phyloP scores from a whole-genome alignment of 805 yeast genomes.

The Yarrowia sp. region DNA sequence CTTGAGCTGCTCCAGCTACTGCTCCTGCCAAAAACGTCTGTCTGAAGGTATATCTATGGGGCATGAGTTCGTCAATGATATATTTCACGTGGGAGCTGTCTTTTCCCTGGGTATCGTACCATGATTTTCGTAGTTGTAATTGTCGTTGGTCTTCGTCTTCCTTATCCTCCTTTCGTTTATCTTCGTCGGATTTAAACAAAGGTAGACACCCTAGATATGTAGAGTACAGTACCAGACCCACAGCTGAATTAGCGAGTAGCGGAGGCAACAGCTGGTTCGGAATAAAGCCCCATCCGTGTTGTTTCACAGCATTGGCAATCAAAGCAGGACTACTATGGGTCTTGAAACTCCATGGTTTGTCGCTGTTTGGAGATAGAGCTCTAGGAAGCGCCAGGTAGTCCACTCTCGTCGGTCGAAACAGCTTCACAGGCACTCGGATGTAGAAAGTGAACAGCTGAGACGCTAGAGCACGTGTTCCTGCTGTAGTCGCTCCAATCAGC shows the following conservation, averaged over 20 bases:
- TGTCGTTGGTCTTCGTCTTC: slow-evolving; percentile 17
- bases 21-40: slow-evolving; percentile 71
- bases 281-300: slow-evolving; percentile 82
- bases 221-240: slow-evolving; percentile 82
- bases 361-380: slow-evolving; percentile 38
- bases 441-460: slow-evolving; percentile 76
- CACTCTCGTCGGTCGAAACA: slow-evolving; percentile 86
- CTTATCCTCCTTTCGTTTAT: slow-evolving; percentile 30
- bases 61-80: slow-evolving; percentile 26
- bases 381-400: slow-evolving; percentile 49
- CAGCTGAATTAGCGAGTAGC: slow-evolving; percentile 76
- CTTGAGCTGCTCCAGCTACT: slow-evolving; percentile 81
- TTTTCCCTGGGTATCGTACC: slow-evolving; percentile 33
- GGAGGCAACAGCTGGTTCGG: slow-evolving; percentile 89
- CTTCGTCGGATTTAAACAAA: slow-evolving; percentile 31
- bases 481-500: slow-evolving; percentile 75
- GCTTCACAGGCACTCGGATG: slow-evolving; percentile 75
- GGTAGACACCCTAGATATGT: slow-evolving; percentile 56
- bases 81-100: slow-evolving; percentile 10
- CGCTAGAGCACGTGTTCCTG: slow-evolving; percentile 81
- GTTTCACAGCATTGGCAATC: slow-evolving; percentile 63
- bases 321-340: slow-evolving; percentile 82
- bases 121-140: slow-evolving; percentile 3
- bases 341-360: slow-evolving; percentile 44
- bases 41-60: slow-evolving; percentile 50